Conservation (phyloP, 2,329 filamentous ascomycete species). For the Pseudogymnoascus sp. region DNA sequence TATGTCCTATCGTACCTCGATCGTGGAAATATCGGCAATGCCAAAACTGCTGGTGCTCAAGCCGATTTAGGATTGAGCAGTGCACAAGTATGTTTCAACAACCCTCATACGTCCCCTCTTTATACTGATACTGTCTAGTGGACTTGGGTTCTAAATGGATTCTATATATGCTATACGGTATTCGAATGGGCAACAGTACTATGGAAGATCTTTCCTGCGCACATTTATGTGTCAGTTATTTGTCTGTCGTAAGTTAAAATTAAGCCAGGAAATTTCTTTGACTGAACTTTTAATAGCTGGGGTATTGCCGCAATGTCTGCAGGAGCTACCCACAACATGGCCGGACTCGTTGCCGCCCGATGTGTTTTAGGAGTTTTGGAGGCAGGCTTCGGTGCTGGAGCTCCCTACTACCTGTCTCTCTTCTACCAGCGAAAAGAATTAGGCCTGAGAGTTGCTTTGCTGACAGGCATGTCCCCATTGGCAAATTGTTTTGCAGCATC, state of each 20-base stretch:
- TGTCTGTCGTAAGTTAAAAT: conserved; percentile 16
- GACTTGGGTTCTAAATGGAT: conserved; percentile 15
- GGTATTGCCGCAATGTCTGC: conserved; percentile 27
- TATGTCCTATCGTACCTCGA: conserved; percentile 12
- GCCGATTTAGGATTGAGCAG: not conserved
- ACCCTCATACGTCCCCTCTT: not conserved
- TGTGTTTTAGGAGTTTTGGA: conserved; percentile 22
- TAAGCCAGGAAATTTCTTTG: not conserved
- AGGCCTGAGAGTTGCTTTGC: conserved; percentile 25
- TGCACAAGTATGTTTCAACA: not conserved
- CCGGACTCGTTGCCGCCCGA: conserved; percentile 32
- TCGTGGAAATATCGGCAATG: conserved; percentile 21
- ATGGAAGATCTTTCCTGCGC: conserved; percentile 23
- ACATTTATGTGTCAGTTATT: conserved; percentile 18
- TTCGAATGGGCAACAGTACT: conserved; percentile 18
- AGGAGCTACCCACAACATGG: conserved; percentile 51
- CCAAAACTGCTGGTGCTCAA: conserved; percentile 16
- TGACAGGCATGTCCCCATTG: conserved; percentile 27
- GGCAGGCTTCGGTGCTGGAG: conserved; percentile 25
- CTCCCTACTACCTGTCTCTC: conserved; percentile 28
- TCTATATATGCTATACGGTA: conserved; percentile 17
- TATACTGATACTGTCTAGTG: not conserved
- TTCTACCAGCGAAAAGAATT: conserved; percentile 31
- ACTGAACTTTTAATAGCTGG: conserved; percentile 13
- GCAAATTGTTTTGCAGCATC: conserved; percentile 31